Evolutionary conservation across 2,329 filamentous ascomycete genomes (phyloP).

Genomic region (Zopfia rhizophila): DNA sequence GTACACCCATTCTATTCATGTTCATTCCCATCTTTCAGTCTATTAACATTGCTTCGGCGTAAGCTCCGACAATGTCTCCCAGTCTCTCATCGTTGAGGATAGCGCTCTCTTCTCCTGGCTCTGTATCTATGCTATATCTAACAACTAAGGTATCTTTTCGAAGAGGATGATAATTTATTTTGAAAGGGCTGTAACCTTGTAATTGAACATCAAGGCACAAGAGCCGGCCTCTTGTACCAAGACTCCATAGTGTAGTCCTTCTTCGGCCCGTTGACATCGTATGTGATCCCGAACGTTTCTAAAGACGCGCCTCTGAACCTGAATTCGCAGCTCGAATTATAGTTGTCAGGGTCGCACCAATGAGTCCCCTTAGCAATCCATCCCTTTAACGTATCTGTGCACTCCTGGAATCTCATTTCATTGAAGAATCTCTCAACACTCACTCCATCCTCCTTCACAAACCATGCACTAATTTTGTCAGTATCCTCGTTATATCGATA

Average conservation of each 20-base stretch:
- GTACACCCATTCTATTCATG: no score
- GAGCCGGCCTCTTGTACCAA: slow-evolving; percentile 42
- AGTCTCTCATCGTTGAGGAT: neutral
- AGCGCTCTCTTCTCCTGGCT: neutral
- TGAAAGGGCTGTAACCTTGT: neutral
- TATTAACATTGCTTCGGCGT: no score
- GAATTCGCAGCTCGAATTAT: slow-evolving; percentile 77
- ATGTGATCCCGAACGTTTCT: slow-evolving; percentile 68
- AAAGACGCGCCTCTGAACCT: slow-evolving; percentile 68
- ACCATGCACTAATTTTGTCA: slow-evolving; percentile 77
- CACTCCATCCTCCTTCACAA: slow-evolving; percentile 70
- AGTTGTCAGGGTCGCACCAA: slow-evolving; percentile 76
- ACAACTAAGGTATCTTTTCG: no score
- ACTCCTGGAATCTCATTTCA: slow-evolving; percentile 69
- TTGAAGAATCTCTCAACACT: slow-evolving; percentile 80
- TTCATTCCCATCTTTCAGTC: no score
- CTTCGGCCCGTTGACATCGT: slow-evolving; percentile 75
- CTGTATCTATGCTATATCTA: neutral
- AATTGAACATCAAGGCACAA: slow-evolving; percentile 1
- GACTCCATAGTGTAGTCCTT: slow-evolving; percentile 72
- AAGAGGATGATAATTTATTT: slow-evolving; percentile 11
- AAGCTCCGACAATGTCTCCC: neutral
- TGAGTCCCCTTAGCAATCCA: slow-evolving; percentile 76
- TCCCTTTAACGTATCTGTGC: slow-evolving; percentile 51
- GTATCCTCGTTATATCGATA: slow-evolving; percentile 73